These are phyloP conservation scores for Pythium sp. DNA, from an alignment of 352 stramenopile species.

Conservation along the genomic window DNA sequence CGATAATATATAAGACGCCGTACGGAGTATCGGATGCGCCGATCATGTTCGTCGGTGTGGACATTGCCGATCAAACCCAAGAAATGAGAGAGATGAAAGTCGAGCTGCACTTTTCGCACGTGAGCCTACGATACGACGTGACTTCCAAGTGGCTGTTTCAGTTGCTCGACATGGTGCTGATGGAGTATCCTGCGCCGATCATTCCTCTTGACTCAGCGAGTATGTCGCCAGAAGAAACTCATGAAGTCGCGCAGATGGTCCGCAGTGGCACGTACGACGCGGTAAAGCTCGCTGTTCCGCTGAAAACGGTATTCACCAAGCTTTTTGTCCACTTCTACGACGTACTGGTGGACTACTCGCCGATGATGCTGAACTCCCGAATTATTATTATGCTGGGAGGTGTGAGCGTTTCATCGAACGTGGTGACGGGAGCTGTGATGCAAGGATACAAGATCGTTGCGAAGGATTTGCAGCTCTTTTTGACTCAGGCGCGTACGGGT, in stretches of 20 bases:
- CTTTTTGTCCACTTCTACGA: slow-evolving; percentile 87
- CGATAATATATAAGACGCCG: slow-evolving; percentile 80
- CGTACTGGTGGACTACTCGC: slow-evolving; percentile 76
- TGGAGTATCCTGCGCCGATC: slow-evolving; percentile 81
- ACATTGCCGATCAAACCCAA: slow-evolving; percentile 80
- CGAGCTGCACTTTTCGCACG: slow-evolving; percentile 80
- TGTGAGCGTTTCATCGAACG: slow-evolving; percentile 77
- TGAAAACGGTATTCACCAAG: slow-evolving; percentile 88
- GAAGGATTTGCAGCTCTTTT: slow-evolving; percentile 66
- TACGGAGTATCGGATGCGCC: slow-evolving; percentile 73
- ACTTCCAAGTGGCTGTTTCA: slow-evolving; percentile 79
- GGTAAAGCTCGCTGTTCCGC: slow-evolving; percentile 60
- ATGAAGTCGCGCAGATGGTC: slow-evolving; percentile 37
- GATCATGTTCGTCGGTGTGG: slow-evolving; percentile 76
- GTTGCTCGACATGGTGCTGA: slow-evolving; percentile 69
- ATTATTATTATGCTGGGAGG: slow-evolving; percentile 76
- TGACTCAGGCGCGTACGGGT: slow-evolving; percentile 54
- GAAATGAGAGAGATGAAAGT: slow-evolving; percentile 89
- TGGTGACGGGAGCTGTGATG: slow-evolving; percentile 82
- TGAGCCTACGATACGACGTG: slow-evolving; percentile 81
- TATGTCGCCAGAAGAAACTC: slow-evolving; percentile 54
- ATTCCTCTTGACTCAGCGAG: slow-evolving; percentile 78
- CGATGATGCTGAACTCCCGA: slow-evolving; percentile 54
- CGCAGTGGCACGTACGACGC: slow-evolving; percentile 36
- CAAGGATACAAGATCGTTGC: slow-evolving; percentile 85